Percentiles rank a stretch among this genome's conserved stretches.
phyloP scores from a whole-genome alignment of 2,329 filamentous ascomycete genomes.

The Thermoascus crustaceus region DNA sequence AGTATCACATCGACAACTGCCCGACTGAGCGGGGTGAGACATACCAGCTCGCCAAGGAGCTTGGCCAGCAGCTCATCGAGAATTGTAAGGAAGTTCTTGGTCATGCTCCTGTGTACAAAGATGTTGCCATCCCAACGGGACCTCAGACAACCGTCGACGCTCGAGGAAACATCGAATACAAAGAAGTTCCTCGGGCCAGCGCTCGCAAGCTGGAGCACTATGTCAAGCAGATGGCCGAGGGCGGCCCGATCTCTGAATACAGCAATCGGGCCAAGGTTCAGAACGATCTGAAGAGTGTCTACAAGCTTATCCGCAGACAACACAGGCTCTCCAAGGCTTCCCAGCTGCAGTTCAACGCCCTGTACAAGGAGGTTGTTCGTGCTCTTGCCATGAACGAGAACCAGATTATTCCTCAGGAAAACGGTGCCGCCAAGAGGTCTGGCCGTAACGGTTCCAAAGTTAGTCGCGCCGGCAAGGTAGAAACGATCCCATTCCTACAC shows the following conservation, averaged over 20 bases:
- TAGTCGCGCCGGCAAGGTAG: slow-evolving; percentile 75
- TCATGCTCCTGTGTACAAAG: slow-evolving; percentile 84
- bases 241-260: slow-evolving; percentile 97
- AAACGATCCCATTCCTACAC: slow-evolving; percentile 96
- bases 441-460: slow-evolving; percentile 43
- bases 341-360: slow-evolving; percentile 88
- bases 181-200: slow-evolving; percentile 76
- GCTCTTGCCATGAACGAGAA: slow-evolving; percentile 96
- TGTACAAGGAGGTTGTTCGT: slow-evolving; percentile 90
- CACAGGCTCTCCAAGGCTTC: slow-evolving; percentile 96
- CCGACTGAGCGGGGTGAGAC: slow-evolving; percentile 94
- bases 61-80: slow-evolving; percentile 86
- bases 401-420: slow-evolving; percentile 88
- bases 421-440: slow-evolving; percentile 53
- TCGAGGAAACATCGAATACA: slow-evolving; percentile 84
- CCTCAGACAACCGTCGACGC: slow-evolving; percentile 88
- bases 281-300: slow-evolving; percentile 87
- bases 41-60: slow-evolving; percentile 92
- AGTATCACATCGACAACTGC: slow-evolving; percentile 99
- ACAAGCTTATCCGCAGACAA: slow-evolving; percentile 97
- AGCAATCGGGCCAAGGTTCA: slow-evolving; percentile 97
- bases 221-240: slow-evolving; percentile 95
- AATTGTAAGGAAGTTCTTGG: slow-evolving; percentile 92
- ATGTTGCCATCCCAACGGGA: slow-evolving; percentile 84
- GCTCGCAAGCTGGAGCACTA: slow-evolving; percentile 98